Percentiles rank a stretch among this genome's conserved stretches.
phyloP scores from a whole-genome alignment of 805 yeast genomes.

The Schwanniomyces sp. region DNA sequence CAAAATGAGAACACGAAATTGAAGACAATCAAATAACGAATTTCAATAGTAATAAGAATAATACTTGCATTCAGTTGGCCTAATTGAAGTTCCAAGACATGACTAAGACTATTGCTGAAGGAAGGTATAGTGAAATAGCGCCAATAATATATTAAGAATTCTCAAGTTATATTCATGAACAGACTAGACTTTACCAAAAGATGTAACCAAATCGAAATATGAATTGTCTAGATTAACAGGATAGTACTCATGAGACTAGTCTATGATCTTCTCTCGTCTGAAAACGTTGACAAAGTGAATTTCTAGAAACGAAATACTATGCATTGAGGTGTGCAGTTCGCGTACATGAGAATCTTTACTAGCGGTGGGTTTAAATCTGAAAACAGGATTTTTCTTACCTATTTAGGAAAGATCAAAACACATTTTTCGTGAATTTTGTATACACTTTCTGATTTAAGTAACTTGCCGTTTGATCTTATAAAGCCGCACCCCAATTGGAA shows the following conservation, averaged over 20 bases:
- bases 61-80: not conserved
- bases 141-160: too few species aligned
- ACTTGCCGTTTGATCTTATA: not conserved
- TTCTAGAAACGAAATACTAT: not conserved
- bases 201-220: too few species aligned
- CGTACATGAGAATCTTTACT: not conserved
- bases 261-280: too few species aligned
- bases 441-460: not conserved
- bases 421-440: not conserved
- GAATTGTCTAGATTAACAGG: too few species aligned
- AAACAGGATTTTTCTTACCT: not conserved
- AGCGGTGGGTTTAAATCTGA: not conserved
- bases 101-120: not conserved
- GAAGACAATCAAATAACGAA: not conserved
- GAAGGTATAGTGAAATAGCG: too few species aligned
- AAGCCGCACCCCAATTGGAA: not conserved
- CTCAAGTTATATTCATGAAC: too few species aligned
- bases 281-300: too few species aligned
- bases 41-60: not conserved
- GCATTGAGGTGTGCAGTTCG: not conserved
- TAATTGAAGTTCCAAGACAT: not conserved
- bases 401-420: not conserved
- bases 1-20: not conserved
- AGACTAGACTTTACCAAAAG: too few species aligned
- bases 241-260: too few species aligned